Conservation (phyloP, 2,329 filamentous ascomycete genomes). For the Hyphodiscus sp. region DNA sequence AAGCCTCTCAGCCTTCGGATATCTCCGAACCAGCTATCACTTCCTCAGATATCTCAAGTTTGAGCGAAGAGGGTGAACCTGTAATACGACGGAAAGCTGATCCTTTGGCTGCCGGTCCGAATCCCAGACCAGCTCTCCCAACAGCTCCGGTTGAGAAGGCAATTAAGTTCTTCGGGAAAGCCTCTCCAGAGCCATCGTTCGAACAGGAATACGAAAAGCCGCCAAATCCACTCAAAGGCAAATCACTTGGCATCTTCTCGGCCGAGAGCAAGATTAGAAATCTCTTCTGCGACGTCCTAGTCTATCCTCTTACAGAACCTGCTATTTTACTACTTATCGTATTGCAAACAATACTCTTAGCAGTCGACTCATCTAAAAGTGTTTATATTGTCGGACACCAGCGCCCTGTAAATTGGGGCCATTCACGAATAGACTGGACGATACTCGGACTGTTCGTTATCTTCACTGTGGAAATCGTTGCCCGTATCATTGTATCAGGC, state of each 20-base stretch:
- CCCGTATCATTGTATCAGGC: slow-evolving; percentile 86
- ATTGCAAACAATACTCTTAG: slow-evolving; percentile 79
- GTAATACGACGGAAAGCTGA: slow-evolving; percentile 22
- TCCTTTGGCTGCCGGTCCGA: slow-evolving; percentile 29
- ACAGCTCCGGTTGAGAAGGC: slow-evolving; percentile 28
- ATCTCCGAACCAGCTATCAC: not conserved
- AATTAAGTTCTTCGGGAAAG: slow-evolving; percentile 20
- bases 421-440: slow-evolving; percentile 36
- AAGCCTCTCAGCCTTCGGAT: not conserved
- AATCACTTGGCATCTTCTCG: slow-evolving; percentile 77
- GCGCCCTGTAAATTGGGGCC: slow-evolving; percentile 60
- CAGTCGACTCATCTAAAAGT: slow-evolving; percentile 70
- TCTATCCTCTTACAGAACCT: slow-evolving; percentile 82
- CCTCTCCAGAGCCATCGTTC: slow-evolving; percentile 12
- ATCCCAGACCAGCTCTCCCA: slow-evolving; percentile 16
- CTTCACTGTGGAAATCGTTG: slow-evolving; percentile 79
- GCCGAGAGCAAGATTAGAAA: slow-evolving; percentile 69
- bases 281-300: slow-evolving; percentile 73
- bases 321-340: slow-evolving; percentile 82
- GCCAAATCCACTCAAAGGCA: slow-evolving; percentile 78
- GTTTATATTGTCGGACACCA: slow-evolving; percentile 51
- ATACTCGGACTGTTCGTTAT: slow-evolving; percentile 79
- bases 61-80: slow-evolving; percentile 20
- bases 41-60: slow-evolving; percentile 11
- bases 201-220: slow-evolving; percentile 30